These are phyloP conservation scores for Acaromyces ingoldii DNA, from an alignment of 1,284 basidiomycete genomes.

Conservation along the genomic window DNA sequence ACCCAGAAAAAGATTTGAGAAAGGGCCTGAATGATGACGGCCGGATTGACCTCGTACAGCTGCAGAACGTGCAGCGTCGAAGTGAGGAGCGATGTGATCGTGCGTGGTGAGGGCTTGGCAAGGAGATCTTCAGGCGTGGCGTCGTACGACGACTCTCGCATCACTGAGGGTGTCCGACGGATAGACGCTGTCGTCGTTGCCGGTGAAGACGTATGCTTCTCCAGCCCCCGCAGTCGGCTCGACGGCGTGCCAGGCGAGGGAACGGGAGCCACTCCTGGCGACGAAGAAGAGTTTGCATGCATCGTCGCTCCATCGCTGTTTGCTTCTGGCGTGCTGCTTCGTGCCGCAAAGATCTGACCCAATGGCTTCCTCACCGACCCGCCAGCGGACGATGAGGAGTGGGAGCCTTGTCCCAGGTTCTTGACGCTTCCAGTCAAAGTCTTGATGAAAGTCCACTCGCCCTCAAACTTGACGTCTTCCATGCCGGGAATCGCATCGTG, in stretches of 20 bases:
- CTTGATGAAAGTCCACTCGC: constrained; percentile 66
- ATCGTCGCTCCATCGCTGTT: background rate
- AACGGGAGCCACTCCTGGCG: background rate
- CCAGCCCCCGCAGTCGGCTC: background rate
- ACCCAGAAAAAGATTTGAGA: constrained; percentile 91
- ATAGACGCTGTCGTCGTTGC: background rate
- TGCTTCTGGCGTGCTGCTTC: constrained; percentile 1
- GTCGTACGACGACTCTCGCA: constrained; percentile 25
- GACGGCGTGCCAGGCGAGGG: background rate
- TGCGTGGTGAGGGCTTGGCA: constrained; percentile 55
- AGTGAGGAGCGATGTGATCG: constrained; percentile 75
- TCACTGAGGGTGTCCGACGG: constrained; percentile 6
- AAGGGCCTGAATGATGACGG: constrained; percentile 81
- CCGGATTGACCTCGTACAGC: constrained; percentile 85
- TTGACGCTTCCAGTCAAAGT: constrained; percentile 40
- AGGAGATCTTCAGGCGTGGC: constrained; percentile 25
- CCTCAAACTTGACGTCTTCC: constrained; percentile 76
- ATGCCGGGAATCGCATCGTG: constrained; percentile 66
- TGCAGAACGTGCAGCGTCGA: constrained; percentile 80
- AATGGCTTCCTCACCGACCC: constrained; percentile 15
- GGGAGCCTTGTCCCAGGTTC: constrained; percentile 10
- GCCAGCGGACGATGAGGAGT: background rate
- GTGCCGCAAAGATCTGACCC: constrained; percentile 29
- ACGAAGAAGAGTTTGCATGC: background rate
- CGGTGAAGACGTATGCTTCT: background rate